Conservation (phyloP, 192 early-diverging fungal species). For the Geranomyces michiganensis region DNA sequence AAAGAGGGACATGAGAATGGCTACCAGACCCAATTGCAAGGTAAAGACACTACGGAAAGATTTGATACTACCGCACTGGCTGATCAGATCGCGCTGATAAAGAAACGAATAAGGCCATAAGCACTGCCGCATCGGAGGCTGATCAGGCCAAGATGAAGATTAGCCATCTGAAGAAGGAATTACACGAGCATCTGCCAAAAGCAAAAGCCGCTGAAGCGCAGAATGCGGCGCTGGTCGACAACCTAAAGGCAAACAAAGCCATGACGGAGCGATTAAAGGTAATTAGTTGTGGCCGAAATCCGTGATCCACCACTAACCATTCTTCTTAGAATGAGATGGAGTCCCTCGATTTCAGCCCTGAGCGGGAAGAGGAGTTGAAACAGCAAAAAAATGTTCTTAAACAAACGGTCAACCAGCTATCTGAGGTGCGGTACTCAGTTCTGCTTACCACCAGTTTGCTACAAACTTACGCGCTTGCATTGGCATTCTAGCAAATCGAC, state of each 20-base stretch:
- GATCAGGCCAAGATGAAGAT: conserved; percentile 86
- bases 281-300: not conserved
- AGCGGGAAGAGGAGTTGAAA: conserved; percentile 43
- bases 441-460: no score
- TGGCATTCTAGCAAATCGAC: conserved; percentile 30
- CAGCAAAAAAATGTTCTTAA: conserved; percentile 36
- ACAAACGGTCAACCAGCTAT: conserved; percentile 25
- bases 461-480: not conserved
- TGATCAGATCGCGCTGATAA: not conserved
- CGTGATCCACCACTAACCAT: not conserved
- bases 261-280: conserved; percentile 30
- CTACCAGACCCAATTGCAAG: conserved; percentile 94
- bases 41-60: conserved; percentile 25
- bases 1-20: conserved; percentile 93
- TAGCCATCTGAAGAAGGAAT: conserved; percentile 71
- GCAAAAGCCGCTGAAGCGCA: conserved; percentile 69
- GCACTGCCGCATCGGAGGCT: conserved; percentile 23
- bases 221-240: conserved; percentile 60
- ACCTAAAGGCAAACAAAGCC: conserved; percentile 41
- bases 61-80: not conserved
- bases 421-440: not conserved
- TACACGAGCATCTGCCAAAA: conserved; percentile 68
- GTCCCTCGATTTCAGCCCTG: conserved; percentile 48
- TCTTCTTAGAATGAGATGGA: conserved; percentile 33
- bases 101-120: conserved; percentile 35